A percentile compares a stretch with the other conserved stretches of the same genome.
These are phyloP conservation scores for Aspergillus clavatus DNA, from an alignment of 2,329 filamentous ascomycete species.

Conservation along the genomic window DNA sequence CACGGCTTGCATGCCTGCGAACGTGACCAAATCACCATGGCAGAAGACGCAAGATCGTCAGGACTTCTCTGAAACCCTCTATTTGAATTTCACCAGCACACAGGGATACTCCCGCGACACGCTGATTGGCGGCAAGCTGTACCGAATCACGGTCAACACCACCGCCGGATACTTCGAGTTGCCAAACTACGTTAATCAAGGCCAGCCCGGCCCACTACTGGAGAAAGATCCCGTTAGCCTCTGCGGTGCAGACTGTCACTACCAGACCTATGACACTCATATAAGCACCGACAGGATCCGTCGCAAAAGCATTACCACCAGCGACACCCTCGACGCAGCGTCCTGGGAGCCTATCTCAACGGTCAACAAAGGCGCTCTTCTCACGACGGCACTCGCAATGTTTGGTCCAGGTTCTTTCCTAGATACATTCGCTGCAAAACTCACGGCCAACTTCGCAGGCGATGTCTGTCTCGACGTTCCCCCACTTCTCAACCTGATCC, in stretches of 20 bases:
- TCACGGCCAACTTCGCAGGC: not conserved
- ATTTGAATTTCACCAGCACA: conserved; percentile 19
- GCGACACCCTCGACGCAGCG: not conserved
- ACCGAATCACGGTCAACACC: conserved; percentile 23
- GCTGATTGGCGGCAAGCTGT: conserved; percentile 1
- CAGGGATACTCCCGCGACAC: not conserved
- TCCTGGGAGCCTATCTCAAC: not conserved
- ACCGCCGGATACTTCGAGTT: conserved; percentile 32
- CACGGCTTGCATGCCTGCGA: conserved; percentile 25
- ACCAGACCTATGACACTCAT: not conserved
- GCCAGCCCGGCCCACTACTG: conserved; percentile 14
- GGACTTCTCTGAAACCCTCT: conserved; percentile 27
- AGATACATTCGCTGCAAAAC: conserved; percentile 6
- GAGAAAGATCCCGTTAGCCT: conserved; percentile 6
- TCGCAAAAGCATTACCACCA: not conserved
- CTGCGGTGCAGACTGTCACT: conserved; percentile 2
- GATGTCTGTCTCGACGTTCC: not conserved
- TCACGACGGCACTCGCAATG: conserved; percentile 19
- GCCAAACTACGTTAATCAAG: conserved; percentile 26
- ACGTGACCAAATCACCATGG: conserved; percentile 23
- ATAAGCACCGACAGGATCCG: not conserved
- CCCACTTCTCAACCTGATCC: not conserved
- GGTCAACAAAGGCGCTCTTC: conserved; percentile 15
- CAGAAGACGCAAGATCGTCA: conserved; percentile 21
- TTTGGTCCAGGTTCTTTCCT: conserved; percentile 22